Percentiles rank a stretch among this genome's conserved stretches.
phyloP scores from a whole-genome alignment of 225 moss, liverwort and hornwort genomes.

The Neckera pumila region DNA sequence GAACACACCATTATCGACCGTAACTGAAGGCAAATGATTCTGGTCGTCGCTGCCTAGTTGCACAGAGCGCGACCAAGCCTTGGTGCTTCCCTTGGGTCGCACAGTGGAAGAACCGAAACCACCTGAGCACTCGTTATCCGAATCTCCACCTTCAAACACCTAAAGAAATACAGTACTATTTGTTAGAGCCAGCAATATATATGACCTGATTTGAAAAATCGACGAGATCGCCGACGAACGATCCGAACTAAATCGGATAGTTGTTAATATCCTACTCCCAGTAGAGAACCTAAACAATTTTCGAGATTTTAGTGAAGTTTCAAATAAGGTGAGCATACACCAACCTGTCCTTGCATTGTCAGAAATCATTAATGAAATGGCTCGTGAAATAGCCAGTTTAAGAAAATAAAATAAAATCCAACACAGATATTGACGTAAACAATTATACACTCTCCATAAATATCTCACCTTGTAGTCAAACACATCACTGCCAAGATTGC shows the following conservation, averaged over 20 bases:
- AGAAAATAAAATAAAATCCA: background rate
- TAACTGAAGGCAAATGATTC: slow-evolving; percentile 33
- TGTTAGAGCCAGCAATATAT: background rate
- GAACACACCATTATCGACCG: slow-evolving; percentile 55
- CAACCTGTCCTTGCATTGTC: background rate
- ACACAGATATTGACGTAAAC: background rate
- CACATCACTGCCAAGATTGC: slow-evolving; percentile 76
- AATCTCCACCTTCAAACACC: slow-evolving; percentile 89
- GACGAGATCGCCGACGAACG: background rate
- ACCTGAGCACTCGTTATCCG: slow-evolving; percentile 72
- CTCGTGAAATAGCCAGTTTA: background rate
- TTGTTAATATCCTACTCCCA: background rate
- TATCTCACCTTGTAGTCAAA: slow-evolving; percentile 83
- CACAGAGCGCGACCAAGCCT: slow-evolving; percentile 55
- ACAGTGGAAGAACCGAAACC: slow-evolving; percentile 35
- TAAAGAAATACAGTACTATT: background rate
- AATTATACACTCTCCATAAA: background rate
- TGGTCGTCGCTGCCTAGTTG: slow-evolving; percentile 53
- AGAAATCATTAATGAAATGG: background rate
- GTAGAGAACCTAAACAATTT: background rate
- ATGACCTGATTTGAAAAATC: background rate
- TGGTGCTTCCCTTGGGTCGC: slow-evolving; percentile 44
- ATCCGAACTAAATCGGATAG: background rate
- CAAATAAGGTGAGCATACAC: background rate
- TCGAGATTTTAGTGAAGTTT: background rate